A percentile compares a stretch with the other conserved stretches of the same genome.
Conservation (phyloP, 805 yeast genomes). For the Kuraishia ogatae region DNA sequence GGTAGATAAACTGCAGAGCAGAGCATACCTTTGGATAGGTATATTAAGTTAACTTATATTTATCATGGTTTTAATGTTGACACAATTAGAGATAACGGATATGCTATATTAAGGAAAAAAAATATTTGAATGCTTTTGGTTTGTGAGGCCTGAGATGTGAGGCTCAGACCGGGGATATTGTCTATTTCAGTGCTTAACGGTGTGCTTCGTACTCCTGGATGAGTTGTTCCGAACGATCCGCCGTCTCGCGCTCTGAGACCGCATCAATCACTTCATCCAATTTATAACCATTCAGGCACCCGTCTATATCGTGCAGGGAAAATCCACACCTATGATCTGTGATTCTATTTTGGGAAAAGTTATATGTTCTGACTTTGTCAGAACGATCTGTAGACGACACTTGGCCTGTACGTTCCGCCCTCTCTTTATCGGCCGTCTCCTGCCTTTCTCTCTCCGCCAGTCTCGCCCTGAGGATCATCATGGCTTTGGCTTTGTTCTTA, state of each 20-base stretch:
- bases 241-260: constrained; percentile 37
- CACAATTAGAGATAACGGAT: too few relatives aligned
- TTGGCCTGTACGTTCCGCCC: constrained; percentile 65
- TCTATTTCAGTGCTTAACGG: too few relatives aligned
- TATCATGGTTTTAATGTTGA: too few relatives aligned
- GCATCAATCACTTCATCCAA: constrained; percentile 48
- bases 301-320: constrained; percentile 67
- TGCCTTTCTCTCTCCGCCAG: constrained; percentile 73
- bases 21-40: too few relatives aligned
- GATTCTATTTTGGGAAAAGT: constrained; percentile 84
- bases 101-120: too few relatives aligned
- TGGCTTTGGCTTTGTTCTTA: constrained; percentile 87
- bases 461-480: constrained; percentile 70
- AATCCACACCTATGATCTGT: constrained; percentile 90
- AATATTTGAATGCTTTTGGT: too few relatives aligned
- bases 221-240: constrained; percentile 31
- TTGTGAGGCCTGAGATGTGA: too few relatives aligned
- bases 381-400: constrained; percentile 85
- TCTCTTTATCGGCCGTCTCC: constrained; percentile 56
- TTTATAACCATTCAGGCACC: constrained; percentile 51
- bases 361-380: constrained; percentile 90
- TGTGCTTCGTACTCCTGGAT: constrained; percentile 14
- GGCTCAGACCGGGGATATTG: too few relatives aligned
- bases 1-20: too few relatives aligned
- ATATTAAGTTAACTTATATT: too few relatives aligned